Evolutionary conservation across 2,329 filamentous ascomycete species (phyloP).

Genomic region (Nothomitra cinnamomea): DNA sequence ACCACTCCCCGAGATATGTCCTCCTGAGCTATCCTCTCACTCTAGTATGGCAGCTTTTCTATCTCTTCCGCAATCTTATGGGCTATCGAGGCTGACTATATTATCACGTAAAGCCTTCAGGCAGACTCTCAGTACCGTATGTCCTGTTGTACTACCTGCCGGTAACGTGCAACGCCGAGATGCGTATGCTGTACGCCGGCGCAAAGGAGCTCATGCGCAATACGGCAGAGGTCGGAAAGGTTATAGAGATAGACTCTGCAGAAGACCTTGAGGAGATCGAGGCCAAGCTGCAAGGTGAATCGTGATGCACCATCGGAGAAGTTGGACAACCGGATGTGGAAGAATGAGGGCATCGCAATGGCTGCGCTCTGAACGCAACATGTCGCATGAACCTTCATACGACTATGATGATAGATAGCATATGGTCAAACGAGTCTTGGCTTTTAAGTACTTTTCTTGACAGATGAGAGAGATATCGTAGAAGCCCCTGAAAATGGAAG

Average conservation of each 20-base stretch:
- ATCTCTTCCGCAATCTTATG: not conserved
- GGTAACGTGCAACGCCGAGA: constrained; percentile 70
- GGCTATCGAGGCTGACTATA: constrained; percentile 1
- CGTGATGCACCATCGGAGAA: not conserved
- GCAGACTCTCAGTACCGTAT: constrained; percentile 77
- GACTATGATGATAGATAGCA: too few species aligned
- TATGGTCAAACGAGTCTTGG: too few species aligned
- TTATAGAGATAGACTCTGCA: constrained; percentile 66
- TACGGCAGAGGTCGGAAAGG: constrained; percentile 72
- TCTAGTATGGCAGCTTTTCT: constrained; percentile 38
- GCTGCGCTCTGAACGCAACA: not conserved
- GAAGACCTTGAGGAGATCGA: constrained; percentile 78
- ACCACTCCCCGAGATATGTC: constrained; percentile 78
- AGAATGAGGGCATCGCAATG: not conserved
- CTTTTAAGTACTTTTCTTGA: too few species aligned
- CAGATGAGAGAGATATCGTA: too few species aligned
- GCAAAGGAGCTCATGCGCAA: constrained; percentile 93
- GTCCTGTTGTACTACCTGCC: constrained; percentile 91
- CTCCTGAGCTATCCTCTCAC: constrained; percentile 84
- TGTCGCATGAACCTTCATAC: too few species aligned
- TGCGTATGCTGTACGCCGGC: constrained; percentile 86
- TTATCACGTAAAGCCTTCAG: constrained; percentile 43
- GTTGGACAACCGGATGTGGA: not conserved
- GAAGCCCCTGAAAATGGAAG: too few species aligned
- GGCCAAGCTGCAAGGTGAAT: not conserved